Evolutionary conservation across 805 yeast species (phyloP), one percentile per base, ranked within the genome.

Genomic region (Candida easanensis): DNA sequence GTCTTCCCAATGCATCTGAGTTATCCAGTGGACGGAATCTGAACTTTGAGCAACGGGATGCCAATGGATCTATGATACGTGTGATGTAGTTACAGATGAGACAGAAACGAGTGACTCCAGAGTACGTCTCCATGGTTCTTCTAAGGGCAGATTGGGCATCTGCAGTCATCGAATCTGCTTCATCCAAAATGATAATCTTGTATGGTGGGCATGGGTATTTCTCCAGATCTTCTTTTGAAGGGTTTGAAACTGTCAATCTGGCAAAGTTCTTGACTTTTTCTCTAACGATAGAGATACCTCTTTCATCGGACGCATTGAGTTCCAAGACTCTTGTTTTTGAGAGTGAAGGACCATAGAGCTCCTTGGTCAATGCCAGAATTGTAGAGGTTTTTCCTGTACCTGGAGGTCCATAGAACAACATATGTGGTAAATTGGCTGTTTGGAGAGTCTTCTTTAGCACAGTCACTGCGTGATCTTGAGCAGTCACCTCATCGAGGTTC

Each of bases 131-230:
- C 98, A 88, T 88, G 1, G 96, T 89, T 60, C 97, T 76, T 64
- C 97, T 76, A 55, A 90, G 68, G 0, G 97, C 97, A 62, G 88
- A 96, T 62, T 89, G 97, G 2, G 97, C 97, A 30, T 96, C 97
- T 0, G 95, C 88, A 0, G 97, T 89, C 97, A 89, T 89, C 11
- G 93, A 83, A 61, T 89, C 97, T 0, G 97, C 97, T 65, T 89
- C 99, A 64, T 91, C 99, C 51, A 93, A 68, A 41, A 93, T 87
- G 50, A 93, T 84, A 55, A 93, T 80, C 62, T 93, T 93, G 65
- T 87, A 93, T 5, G 98, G 97, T 1, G 99, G 98, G 60, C 98
- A 91, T 2, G 98, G 97, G 65, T 89, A 90, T 16, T 80, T 75
- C 32, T 69, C 77, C 39, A 76, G 64, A 54, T 85, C 93, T 32